Evolutionary conservation across 1,284 basidiomycete species (phyloP).

Genomic region (Paramarasmius palmivorus): DNA sequence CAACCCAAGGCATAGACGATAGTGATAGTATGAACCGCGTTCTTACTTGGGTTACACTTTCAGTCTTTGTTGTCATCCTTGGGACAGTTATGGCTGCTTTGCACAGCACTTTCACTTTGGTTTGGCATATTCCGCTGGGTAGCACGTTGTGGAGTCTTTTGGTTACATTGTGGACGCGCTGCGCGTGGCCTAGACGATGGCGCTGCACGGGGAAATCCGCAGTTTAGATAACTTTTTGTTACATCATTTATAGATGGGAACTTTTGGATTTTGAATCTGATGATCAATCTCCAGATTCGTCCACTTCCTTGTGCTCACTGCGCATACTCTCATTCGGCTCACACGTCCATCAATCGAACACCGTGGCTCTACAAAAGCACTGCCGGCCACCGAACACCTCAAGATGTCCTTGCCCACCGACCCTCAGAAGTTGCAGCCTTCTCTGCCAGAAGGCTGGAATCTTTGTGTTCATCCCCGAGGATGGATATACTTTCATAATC

Average conservation of each 20-base stretch:
- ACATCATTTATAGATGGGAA: too few species aligned
- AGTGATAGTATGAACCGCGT: constrained; percentile 21
- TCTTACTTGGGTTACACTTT: constrained; percentile 41
- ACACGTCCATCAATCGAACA: too few species aligned
- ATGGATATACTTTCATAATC: constrained; percentile 50
- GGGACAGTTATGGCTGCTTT: constrained; percentile 36
- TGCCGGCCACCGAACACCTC: too few species aligned
- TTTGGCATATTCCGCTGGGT: constrained; percentile 42
- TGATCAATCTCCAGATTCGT: too few species aligned
- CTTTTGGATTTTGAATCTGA: too few species aligned
- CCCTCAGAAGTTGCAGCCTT: constrained; percentile 3
- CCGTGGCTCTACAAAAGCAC: too few species aligned
- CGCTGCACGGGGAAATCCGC: too few species aligned
- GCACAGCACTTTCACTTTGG: constrained; percentile 44
- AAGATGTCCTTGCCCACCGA: not conserved
- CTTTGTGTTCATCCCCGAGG: constrained; percentile 41
- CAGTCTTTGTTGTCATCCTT: constrained; percentile 38
- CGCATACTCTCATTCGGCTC: too few species aligned
- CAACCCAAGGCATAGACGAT: constrained; percentile 33
- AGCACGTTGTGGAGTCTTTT: not conserved
- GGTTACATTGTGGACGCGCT: constrained; percentile 1
- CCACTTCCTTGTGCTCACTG: too few species aligned
- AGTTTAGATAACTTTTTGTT: too few species aligned
- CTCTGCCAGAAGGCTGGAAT: constrained; percentile 26
- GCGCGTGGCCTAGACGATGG: too few species aligned